Evolutionary conservation across 1,284 basidiomycete genomes (phyloP).

Genomic region (Fistulinella staudtii): DNA sequence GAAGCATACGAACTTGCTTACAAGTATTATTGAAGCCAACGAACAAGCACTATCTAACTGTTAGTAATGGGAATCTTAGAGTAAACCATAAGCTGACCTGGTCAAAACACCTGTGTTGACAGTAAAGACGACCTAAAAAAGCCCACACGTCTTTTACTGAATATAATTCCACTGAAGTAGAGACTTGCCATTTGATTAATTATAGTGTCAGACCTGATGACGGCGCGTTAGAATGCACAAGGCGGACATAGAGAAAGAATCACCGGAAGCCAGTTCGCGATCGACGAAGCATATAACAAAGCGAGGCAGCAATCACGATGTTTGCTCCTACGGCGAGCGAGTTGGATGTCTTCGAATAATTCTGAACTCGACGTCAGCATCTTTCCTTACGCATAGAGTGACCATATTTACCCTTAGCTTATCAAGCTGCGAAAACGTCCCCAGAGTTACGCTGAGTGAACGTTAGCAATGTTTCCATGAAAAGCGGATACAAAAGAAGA

Average conservation of each 20-base stretch:
- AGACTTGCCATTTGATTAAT: constrained; percentile 42
- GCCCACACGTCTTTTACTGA: background rate
- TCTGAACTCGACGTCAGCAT: constrained; percentile 13
- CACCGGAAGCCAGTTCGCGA: constrained; percentile 54
- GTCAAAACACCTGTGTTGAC: constrained; percentile 47
- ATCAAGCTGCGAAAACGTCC: constrained; percentile 39
- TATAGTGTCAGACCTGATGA: constrained; percentile 42
- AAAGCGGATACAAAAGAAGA: background rate
- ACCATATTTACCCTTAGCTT: constrained; percentile 19
- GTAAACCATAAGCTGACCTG: constrained; percentile 14
- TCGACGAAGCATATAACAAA: constrained; percentile 48
- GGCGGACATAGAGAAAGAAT: constrained; percentile 22
- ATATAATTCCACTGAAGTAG: background rate
- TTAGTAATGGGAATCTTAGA: constrained; percentile 6
- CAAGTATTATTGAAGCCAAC: constrained; percentile 42
- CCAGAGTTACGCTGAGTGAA: constrained; percentile 26
- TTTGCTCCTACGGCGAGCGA: constrained; percentile 52
- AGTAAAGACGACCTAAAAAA: constrained; percentile 42
- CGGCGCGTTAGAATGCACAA: background rate
- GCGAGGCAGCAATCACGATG: constrained; percentile 47
- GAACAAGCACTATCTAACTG: constrained; percentile 32
- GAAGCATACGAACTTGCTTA: constrained; percentile 15
- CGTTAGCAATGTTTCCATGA: constrained; percentile 2
- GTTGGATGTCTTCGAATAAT: constrained; percentile 51
- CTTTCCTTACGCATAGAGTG: background rate